Evolutionary conservation across 345 rosid genomes (phyloP).

Genomic region (Syzygium jambos): DNA sequence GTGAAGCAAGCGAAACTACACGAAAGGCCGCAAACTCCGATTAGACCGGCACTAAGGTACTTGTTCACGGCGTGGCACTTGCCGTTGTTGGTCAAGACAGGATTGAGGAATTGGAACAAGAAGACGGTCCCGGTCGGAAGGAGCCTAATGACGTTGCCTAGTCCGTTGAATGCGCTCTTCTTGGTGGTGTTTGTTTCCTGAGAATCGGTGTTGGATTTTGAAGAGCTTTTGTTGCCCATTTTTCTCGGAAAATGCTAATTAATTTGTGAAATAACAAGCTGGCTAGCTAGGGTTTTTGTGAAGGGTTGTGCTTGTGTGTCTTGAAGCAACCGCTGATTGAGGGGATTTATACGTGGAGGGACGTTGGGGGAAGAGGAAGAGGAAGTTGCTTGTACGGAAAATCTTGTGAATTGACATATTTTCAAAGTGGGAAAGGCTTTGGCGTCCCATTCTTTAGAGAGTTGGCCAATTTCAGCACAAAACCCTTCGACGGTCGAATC

Average conservation of each 20-base stretch:
- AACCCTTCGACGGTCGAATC: too few species aligned
- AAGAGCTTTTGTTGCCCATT: neutral
- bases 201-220: neutral
- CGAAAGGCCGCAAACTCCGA: constrained; percentile 51
- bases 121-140: constrained; percentile 93
- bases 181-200: constrained; percentile 15
- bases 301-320: neutral
- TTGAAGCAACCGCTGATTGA: neutral
- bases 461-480: neutral
- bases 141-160: constrained; percentile 65
- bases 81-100: constrained; percentile 70
- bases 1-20: constrained; percentile 67
- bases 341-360: neutral
- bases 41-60: constrained; percentile 40
- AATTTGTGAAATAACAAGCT: neutral
- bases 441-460: neutral
- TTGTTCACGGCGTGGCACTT: constrained; percentile 45
- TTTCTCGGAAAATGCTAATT: neutral
- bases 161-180: constrained; percentile 38
- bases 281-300: neutral
- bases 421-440: neutral
- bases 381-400: constrained; percentile 19
- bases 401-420: neutral
- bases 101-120: constrained; percentile 72
- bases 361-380: neutral